These are phyloP conservation scores for Kalanchoe fedtschenkoi DNA, from an alignment of 164 flowering plant genomes.

Conservation along the genomic window DNA sequence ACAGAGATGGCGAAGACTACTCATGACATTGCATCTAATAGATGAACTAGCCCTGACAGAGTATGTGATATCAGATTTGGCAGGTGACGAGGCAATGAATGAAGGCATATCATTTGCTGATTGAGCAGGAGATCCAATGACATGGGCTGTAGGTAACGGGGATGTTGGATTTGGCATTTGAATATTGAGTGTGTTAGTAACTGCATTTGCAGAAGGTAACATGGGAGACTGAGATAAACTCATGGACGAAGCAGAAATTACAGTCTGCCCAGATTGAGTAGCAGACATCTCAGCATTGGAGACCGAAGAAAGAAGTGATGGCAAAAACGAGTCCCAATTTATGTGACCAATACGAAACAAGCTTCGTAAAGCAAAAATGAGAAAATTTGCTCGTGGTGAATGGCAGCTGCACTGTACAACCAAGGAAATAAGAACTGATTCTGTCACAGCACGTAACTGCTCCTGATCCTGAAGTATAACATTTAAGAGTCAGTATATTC, in stretches of 20 bases:
- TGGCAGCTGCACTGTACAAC: conserved; percentile 86
- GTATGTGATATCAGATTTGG: conserved; percentile 45
- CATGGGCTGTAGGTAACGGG: conserved; percentile 63
- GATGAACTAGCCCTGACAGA: conserved; percentile 34
- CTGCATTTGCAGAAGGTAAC: conserved; percentile 32
- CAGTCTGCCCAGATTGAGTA: conserved; percentile 48
- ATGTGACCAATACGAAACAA: conserved; percentile 62
- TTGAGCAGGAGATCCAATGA: conserved; percentile 80
- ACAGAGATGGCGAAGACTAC: conserved; percentile 79
- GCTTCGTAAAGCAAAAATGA: conserved; percentile 75
- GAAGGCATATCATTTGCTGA: conserved; percentile 53
- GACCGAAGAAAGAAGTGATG: conserved; percentile 78
- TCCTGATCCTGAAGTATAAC: conserved; percentile 66
- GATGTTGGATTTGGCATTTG: conserved; percentile 79
- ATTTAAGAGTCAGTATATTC: conserved; percentile 1
- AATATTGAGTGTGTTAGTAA: conserved; percentile 40
- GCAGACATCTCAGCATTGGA: conserved; percentile 57
- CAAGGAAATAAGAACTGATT: conserved; percentile 71
- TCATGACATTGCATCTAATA: conserved; percentile 44
- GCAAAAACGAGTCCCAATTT: conserved; percentile 87
- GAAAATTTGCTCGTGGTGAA: conserved; percentile 85
- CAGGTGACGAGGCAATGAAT: conserved; percentile 42
- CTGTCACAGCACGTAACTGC: conserved; percentile 70
- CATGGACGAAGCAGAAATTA: conserved; percentile 29
- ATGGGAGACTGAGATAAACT: conserved; percentile 42